Evolutionary conservation across 371 early-diverging fungal genomes (phyloP).

Genomic region (Mortierella sp.): DNA sequence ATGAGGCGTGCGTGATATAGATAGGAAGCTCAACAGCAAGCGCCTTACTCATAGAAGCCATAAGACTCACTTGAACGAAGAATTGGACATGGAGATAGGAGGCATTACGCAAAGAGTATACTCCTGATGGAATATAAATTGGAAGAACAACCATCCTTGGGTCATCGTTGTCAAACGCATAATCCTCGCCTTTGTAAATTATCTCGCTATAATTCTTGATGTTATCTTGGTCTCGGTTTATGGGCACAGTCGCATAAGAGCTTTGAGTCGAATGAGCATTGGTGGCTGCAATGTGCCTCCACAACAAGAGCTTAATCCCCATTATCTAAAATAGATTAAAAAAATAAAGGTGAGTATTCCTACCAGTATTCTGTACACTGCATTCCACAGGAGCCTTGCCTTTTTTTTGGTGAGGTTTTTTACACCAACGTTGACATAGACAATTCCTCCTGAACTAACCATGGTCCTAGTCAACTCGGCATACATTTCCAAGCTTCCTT

Average conservation of each 20-base stretch:
- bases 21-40: conserved; percentile 54
- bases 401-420: conserved; percentile 56
- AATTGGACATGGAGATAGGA: conserved; percentile 45
- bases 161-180: conserved; percentile 41
- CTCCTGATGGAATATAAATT: conserved; percentile 47
- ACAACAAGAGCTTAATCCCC: conserved; percentile 49
- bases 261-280: conserved; percentile 10
- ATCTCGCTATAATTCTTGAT: conserved; percentile 53
- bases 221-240: conserved; percentile 35
- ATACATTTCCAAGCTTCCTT: conserved; percentile 50
- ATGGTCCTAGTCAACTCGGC: conserved; percentile 50
- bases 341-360: not conserved
- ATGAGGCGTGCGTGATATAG: conserved; percentile 56
- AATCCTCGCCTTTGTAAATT: conserved; percentile 54
- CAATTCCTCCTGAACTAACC: conserved; percentile 57
- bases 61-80: conserved; percentile 52
- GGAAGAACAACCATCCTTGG: conserved; percentile 43
- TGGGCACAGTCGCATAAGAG: not conserved
- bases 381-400: conserved; percentile 16
- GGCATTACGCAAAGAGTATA: conserved; percentile 51
- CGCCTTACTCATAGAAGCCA: conserved; percentile 55
- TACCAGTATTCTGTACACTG: not conserved
- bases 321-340: conserved; percentile 36
- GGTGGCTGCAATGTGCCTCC: conserved; percentile 37
- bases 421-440: conserved; percentile 50